Evolutionary conservation across 495 filamentous ascomycete species (phyloP).

Genomic region (Rhypophila decipiens): DNA sequence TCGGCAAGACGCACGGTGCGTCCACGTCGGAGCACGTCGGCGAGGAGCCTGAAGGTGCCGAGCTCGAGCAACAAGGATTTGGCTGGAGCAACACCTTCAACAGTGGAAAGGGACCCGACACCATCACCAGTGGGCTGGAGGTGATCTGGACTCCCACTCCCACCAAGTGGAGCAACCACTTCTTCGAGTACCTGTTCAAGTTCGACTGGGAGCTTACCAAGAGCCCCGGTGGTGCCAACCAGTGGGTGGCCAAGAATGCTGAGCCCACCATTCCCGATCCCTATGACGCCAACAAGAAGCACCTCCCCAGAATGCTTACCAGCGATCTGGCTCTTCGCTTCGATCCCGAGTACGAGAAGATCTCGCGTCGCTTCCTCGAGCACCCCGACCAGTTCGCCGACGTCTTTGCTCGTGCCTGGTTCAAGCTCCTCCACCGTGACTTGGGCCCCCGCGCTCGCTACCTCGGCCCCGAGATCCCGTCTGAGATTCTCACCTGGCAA

Average conservation of each 20-base stretch:
- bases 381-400: constrained; percentile 60
- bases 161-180: constrained; percentile 61
- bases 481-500: constrained; percentile 58
- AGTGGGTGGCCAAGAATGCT: constrained; percentile 64
- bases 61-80: constrained; percentile 57
- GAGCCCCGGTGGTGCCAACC: constrained; percentile 65
- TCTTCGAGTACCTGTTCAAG: constrained; percentile 65
- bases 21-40: constrained; percentile 52
- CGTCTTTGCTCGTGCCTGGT: constrained; percentile 64
- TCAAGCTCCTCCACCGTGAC: constrained; percentile 72
- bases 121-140: constrained; percentile 68
- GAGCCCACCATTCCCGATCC: constrained; percentile 62
- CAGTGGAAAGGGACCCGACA: constrained; percentile 55
- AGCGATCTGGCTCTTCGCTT: constrained; percentile 63
- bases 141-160: constrained; percentile 69
- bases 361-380: constrained; percentile 57
- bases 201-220: constrained; percentile 72
- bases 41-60: constrained; percentile 55
- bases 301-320: constrained; percentile 61
- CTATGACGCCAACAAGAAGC: constrained; percentile 58
- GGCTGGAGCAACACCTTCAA: constrained; percentile 57
- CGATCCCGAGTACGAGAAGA: constrained; percentile 67
- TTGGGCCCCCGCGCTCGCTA: constrained; percentile 62
- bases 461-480: constrained; percentile 62
- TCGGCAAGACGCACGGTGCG: constrained; percentile 72